A percentile compares a stretch with the other conserved stretches of the same genome.
These are phyloP conservation scores for Cruciata laevipes DNA, from an alignment of 257 asterid species.

Conservation along the genomic window DNA sequence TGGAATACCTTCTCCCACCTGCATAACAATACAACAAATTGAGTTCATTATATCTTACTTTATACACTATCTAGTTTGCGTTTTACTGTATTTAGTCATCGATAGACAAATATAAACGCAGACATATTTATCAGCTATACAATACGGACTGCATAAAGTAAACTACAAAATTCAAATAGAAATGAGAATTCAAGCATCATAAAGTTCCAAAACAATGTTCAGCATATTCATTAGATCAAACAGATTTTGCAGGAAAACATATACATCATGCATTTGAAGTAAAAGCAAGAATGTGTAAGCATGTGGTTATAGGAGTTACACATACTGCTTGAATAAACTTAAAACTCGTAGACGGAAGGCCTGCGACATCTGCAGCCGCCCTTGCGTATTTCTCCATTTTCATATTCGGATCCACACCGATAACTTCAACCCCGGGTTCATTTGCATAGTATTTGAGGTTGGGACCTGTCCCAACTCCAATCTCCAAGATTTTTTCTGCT, in stretches of 20 bases:
- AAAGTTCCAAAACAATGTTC: not conserved
- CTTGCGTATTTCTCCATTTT: constrained; percentile 81
- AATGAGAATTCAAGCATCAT: not conserved
- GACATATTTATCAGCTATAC: too few relatives aligned
- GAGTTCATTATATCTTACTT: not conserved
- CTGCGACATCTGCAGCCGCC: constrained; percentile 60
- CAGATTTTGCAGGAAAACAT: not conserved
- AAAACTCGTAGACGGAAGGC: constrained; percentile 51
- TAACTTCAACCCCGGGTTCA: constrained; percentile 37
- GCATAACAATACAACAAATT: constrained; percentile 12
- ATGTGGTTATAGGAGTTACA: not conserved
- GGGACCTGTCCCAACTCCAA: constrained; percentile 91
- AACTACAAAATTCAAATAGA: too few relatives aligned
- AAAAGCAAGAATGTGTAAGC: not conserved
- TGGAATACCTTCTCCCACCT: constrained; percentile 92
- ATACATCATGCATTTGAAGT: too few relatives aligned
- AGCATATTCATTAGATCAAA: not conserved
- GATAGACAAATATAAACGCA: too few relatives aligned
- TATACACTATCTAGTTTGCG: too few relatives aligned
- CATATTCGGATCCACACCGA: constrained; percentile 73
- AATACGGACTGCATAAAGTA: too few relatives aligned
- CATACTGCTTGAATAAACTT: constrained; percentile 67
- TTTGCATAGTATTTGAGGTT: constrained; percentile 69
- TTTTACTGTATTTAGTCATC: too few relatives aligned
- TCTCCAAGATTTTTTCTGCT: constrained; percentile 52